phyloP scores from a whole-genome alignment of 2,329 filamentous ascomycete species.

The Chrysoporthe puriensis region DNA sequence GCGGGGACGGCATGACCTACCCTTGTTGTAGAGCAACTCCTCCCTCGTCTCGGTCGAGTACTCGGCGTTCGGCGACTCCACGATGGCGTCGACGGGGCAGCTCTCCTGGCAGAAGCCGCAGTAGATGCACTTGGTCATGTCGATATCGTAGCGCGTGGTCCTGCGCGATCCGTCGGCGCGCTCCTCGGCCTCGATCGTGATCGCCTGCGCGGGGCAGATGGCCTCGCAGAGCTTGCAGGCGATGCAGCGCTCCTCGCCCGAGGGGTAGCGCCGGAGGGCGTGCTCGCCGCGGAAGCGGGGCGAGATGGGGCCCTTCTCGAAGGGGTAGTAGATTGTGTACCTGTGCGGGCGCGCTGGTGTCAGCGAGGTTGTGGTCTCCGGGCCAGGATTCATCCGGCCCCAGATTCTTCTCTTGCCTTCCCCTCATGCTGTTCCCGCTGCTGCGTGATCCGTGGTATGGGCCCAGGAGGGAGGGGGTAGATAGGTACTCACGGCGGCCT shows the following conservation, averaged over 20 bases:
- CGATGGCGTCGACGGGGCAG: constrained; percentile 93
- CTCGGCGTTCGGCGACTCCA: constrained; percentile 66
- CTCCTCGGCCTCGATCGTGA: constrained; percentile 99
- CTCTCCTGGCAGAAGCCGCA: constrained; percentile 99
- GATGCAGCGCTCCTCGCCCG: constrained; percentile 98
- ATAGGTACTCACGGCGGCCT: constrained; percentile 82
- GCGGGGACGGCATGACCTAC: constrained; percentile 38
- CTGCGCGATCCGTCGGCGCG: constrained; percentile 92
- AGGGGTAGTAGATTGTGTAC: constrained; percentile 98
- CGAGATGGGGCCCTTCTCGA: constrained; percentile 98
- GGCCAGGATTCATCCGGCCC: not conserved
- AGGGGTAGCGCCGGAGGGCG: constrained; percentile 92
- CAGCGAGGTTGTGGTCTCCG: not conserved
- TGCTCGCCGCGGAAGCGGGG: constrained; percentile 98
- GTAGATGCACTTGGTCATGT: constrained; percentile 99
- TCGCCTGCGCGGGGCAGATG: constrained; percentile 95
- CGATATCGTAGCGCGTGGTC: constrained; percentile 97
- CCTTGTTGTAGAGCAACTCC: constrained; percentile 96
- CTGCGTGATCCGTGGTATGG: too few relatives aligned
- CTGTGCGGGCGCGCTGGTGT: constrained; percentile 48
- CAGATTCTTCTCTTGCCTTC: not conserved
- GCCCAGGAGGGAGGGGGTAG: not conserved
- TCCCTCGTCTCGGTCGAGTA: constrained; percentile 74
- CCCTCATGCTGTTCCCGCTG: not conserved
- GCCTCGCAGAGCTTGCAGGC: constrained; percentile 99